Percentiles rank a stretch among this genome's conserved stretches.
Evolutionary conservation across 2,329 filamentous ascomycete genomes (phyloP).

Genomic region (Bimuria novae-zelandiae): DNA sequence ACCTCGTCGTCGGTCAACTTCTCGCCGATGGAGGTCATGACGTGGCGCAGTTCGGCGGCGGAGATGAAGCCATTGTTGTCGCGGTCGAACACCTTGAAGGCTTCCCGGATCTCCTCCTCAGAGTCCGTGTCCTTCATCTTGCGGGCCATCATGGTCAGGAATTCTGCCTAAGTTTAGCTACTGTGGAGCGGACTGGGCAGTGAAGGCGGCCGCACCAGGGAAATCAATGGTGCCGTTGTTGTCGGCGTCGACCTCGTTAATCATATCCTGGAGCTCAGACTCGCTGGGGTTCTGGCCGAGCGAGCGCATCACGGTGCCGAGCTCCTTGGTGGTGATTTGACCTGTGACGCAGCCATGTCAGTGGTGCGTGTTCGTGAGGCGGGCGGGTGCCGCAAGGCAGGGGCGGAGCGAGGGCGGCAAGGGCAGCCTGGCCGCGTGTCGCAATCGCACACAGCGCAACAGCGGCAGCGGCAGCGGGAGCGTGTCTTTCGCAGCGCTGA

Average conservation of each 20-base stretch:
- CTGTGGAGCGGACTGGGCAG: neutral
- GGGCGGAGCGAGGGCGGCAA: constrained; percentile 10
- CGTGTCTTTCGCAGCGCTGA: neutral
- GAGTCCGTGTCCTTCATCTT: constrained; percentile 66
- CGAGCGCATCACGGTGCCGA: constrained; percentile 67
- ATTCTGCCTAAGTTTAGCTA: constrained; percentile 53
- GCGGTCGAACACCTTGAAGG: constrained; percentile 69
- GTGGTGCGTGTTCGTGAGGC: constrained; percentile 16
- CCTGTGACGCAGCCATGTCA: constrained; percentile 49
- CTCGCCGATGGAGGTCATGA: constrained; percentile 69
- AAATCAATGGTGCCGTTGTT: constrained; percentile 70
- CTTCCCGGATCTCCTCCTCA: constrained; percentile 67
- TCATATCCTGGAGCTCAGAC: constrained; percentile 67
- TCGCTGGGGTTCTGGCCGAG: constrained; percentile 67
- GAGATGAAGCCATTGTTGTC: constrained; percentile 70
- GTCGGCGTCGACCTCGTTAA: constrained; percentile 69
- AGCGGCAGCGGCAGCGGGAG: neutral
- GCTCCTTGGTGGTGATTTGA: constrained; percentile 67
- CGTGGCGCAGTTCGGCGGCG: constrained; percentile 63
- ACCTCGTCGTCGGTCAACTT: constrained; percentile 66
- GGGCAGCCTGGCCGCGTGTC: constrained; percentile 6
- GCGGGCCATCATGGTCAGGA: constrained; percentile 69
- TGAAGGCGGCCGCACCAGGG: constrained; percentile 51
- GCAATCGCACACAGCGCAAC: neutral
- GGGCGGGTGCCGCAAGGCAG: constrained; percentile 14